Evolutionary conservation across 2,329 filamentous ascomycete species (phyloP), one percentile per base, ranked within the genome.

Genomic region (Aspergillus versicolor): DNA sequence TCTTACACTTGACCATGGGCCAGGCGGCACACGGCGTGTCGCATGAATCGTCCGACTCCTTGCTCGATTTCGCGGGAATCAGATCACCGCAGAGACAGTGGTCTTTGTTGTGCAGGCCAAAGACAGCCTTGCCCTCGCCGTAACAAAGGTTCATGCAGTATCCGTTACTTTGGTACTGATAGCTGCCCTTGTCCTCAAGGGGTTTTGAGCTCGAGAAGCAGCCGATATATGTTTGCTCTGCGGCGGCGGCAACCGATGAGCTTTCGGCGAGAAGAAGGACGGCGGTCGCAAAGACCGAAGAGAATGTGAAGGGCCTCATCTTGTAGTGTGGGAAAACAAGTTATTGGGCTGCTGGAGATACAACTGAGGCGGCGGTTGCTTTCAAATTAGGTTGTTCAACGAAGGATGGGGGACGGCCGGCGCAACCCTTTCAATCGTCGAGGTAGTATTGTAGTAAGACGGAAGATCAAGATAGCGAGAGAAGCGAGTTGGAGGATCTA

Each of bases 71-170:
- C 15, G 86, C 79, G 0, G 92, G 92, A 47, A 92, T 81, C 57
- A 80, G 74, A 61, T 85, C 76, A 58, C 91, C 92, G 67, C 92
- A 96, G 67, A 80, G 90, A 75, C 92, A 96, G 61, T 84, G 74
- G 17, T 80, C 78, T 15, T 83, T 83, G 17, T 81, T 80, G 7
- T 81, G 83, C 44, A 90, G 75, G 32, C 81, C 90, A 66, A 87
- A 84, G 7, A 91, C 88, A 1, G 80, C 77, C 37, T 82, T 79
- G 7, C 77, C 66, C 0, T 73, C 67, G 3, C 73, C 65, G 22
- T 77, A 65, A 68, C 85, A 88, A 60, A 76, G 70, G 19, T 73
- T 64, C 61, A 83, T 79, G 63, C 85, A 88, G 62, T 80, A 80
- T 52, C 84, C 83, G 30, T 73, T 71, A 61, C 79, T 82, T 65